A percentile compares a stretch with the other conserved stretches of the same genome.
Evolutionary conservation across 345 rosid species (phyloP).

Genomic region (Eutrema yunnanense): DNA sequence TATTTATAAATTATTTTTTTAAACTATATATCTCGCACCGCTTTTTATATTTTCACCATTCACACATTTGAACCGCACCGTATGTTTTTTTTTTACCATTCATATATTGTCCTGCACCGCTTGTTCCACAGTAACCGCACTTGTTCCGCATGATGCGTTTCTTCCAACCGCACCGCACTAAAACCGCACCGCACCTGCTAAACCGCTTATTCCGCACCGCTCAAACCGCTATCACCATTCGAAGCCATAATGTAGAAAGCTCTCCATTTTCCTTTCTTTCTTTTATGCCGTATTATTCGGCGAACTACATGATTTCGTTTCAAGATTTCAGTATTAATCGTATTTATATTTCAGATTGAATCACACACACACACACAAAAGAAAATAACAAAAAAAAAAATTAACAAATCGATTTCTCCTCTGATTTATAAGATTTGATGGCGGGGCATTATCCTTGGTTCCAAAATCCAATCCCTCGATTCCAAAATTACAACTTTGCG

Average conservation of each 20-base stretch:
- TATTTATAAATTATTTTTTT: no score
- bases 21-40: no score
- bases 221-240: no score
- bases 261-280: neutral
- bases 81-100: no score
- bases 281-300: neutral
- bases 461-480: constrained; percentile 18
- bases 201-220: no score
- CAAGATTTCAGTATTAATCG: neutral
- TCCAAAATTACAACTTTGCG: constrained; percentile 18
- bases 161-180: no score
- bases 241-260: neutral
- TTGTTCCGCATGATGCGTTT: no score
- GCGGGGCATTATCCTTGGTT: constrained; percentile 12
- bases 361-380: neutral
- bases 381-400: neutral
- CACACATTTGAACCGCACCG: no score
- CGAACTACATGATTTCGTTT: neutral
- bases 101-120: no score
- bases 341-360: neutral
- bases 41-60: no score
- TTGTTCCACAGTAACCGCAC: no score
- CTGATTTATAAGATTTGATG: neutral
- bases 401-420: neutral
- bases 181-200: no score